Conservation (phyloP, 2,329 filamentous ascomycete species). For the Ascochyta viciae-villosae region DNA sequence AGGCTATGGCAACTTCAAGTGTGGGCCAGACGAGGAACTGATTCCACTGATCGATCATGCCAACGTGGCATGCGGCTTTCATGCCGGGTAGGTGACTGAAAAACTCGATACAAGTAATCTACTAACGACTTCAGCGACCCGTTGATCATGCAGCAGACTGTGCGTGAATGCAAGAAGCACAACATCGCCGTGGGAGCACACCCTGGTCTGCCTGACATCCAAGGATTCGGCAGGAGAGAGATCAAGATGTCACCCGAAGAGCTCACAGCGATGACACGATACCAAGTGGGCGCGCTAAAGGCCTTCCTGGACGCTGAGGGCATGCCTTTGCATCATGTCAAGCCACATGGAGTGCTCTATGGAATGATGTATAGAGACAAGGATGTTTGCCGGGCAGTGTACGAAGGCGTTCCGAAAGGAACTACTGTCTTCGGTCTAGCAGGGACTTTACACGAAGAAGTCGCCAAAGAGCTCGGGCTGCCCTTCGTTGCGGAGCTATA, state of each 20-base stretch:
- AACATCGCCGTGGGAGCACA: slow-evolving; percentile 67
- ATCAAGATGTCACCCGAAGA: slow-evolving; percentile 66
- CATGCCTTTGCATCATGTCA: slow-evolving; percentile 66
- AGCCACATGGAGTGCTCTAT: slow-evolving; percentile 68
- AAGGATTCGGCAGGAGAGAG: slow-evolving; percentile 69
- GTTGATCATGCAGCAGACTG: slow-evolving; percentile 68
- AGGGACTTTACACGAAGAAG: slow-evolving; percentile 62
- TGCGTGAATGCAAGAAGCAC: slow-evolving; percentile 64
- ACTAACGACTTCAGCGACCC: slow-evolving; percentile 56
- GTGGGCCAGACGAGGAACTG: slow-evolving; percentile 66
- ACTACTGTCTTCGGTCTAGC: slow-evolving; percentile 62
- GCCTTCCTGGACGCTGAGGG: slow-evolving; percentile 65
- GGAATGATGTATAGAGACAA: slow-evolving; percentile 63
- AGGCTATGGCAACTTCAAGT: slow-evolving; percentile 59
- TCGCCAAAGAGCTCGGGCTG: slow-evolving; percentile 60
- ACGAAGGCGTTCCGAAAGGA: slow-evolving; percentile 59
- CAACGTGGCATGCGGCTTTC: slow-evolving; percentile 68
- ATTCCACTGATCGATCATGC: slow-evolving; percentile 68
- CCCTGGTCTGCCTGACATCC: slow-evolving; percentile 69
- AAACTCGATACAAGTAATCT: not conserved
- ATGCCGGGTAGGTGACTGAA: slow-evolving; percentile 49
- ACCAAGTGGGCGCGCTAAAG: slow-evolving; percentile 69
- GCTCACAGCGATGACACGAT: slow-evolving; percentile 64
- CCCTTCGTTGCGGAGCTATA: slow-evolving; percentile 63
- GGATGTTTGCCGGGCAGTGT: slow-evolving; percentile 61